Evolutionary conservation across 495 filamentous ascomycete species (phyloP), one percentile per base, ranked within the genome.

Genomic region (Hypomontagnella monticulosa): DNA sequence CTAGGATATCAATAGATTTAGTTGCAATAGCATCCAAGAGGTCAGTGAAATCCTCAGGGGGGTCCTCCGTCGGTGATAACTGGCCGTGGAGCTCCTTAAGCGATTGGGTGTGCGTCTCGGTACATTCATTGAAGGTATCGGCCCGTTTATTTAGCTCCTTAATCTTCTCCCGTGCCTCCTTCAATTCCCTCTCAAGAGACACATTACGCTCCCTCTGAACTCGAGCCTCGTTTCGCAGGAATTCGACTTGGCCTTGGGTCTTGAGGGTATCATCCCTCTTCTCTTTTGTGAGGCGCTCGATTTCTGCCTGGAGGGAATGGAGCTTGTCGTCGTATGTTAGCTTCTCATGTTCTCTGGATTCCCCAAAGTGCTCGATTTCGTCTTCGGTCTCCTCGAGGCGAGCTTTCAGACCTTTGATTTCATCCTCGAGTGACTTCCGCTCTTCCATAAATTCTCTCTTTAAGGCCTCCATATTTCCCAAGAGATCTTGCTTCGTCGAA

Each of bases 391-490:
- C 91, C 23, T 99, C 96, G 0, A 92, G 81, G 48, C 88, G 90
- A 20, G 86, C 79, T 64, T 90, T 91, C 53, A 91, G 81, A 23
- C 86, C 85, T 53, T 86, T 87, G 50, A 93, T 85, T 75, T 98
- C 93, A 14, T 83, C 78, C 66, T 97, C 90, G 14, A 97, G 80
- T 8, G 85, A 88, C 67, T 87, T 90, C 19, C 94, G 87, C 74
- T 98, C 93, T 52, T 87, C 87, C 41, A 89, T 82, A 69, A 97
- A 97, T 71, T 98, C 94, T 27, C 87, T 87, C 71, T 96, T 91
- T 32, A 92, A 85, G 32, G 93, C 91, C 69, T 97, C 93, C 73
- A 99, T 88, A 70, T 99, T 99, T 38, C 91, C 90, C 73, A 99
- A 86, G 1, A 99, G 85, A 70, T 99, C 95, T 70, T 91, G 87